Evolutionary conservation across 495 filamentous ascomycete species (phyloP).

Genomic region (Elaphomyces granulatus): DNA sequence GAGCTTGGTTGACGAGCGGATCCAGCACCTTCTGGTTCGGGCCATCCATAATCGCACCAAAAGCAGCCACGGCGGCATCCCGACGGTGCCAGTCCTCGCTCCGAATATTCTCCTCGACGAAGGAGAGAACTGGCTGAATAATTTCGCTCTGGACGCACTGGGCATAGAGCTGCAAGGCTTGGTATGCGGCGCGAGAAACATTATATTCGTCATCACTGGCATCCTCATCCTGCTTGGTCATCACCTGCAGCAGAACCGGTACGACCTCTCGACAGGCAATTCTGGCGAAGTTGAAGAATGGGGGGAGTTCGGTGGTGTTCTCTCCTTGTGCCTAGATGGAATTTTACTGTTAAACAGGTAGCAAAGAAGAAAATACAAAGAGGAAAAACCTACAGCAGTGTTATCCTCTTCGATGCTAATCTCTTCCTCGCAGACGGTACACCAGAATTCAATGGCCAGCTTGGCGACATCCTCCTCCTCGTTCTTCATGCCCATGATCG

Average conservation of each 20-base stretch:
- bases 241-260: conserved; percentile 71
- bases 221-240: conserved; percentile 96
- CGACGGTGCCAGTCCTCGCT: conserved; percentile 82
- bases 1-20: conserved; percentile 84
- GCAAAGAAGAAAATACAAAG: too few species aligned
- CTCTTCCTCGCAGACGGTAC: conserved; percentile 97
- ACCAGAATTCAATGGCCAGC: conserved; percentile 98
- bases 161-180: conserved; percentile 89
- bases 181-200: conserved; percentile 84
- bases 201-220: conserved; percentile 95
- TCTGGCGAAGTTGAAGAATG: conserved; percentile 81
- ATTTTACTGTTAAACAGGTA: too few species aligned
- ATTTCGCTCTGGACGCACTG: conserved; percentile 74
- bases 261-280: conserved; percentile 86
- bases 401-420: conserved; percentile 97
- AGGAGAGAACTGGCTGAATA: conserved; percentile 67
- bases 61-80: conserved; percentile 94
- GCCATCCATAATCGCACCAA: conserved; percentile 97
- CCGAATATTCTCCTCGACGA: conserved; percentile 84
- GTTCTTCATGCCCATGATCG: conserved; percentile 98
- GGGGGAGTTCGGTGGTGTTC: conserved; percentile 59
- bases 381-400: conserved; percentile 48
- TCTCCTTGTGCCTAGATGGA: conserved; percentile 44
- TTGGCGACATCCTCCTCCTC: conserved; percentile 96
- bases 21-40: conserved; percentile 80